These are phyloP conservation scores for Talaromyces funiculosus DNA, from an alignment of 2,329 filamentous ascomycete genomes.

Conservation along the genomic window DNA sequence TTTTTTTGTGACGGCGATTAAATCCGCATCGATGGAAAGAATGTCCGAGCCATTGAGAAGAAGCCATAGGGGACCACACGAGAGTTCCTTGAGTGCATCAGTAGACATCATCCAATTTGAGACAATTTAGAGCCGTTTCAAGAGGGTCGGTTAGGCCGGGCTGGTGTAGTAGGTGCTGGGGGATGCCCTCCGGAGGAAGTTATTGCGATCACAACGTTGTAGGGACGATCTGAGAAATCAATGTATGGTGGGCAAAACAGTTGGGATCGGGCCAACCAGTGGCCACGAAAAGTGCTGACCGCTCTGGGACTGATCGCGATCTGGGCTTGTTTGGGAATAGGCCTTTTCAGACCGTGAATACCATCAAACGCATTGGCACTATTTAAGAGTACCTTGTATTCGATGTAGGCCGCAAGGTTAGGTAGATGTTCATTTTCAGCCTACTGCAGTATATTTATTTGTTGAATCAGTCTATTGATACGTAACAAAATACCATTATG, in stretches of 20 bases:
- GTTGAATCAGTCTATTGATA: background rate
- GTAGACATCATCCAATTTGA: background rate
- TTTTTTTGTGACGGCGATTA: background rate
- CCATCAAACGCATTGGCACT: no score
- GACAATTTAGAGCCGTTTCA: background rate
- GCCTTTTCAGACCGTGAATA: background rate
- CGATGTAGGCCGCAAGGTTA: no score
- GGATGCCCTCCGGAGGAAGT: background rate
- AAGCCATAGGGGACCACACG: background rate
- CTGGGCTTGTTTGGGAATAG: background rate
- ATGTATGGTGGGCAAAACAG: background rate
- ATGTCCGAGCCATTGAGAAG: background rate
- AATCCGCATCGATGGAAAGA: background rate
- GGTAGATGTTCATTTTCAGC: no score
- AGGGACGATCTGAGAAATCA: slow-evolving; percentile 11
- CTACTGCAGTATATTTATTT: background rate
- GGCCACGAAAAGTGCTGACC: background rate
- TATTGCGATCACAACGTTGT: slow-evolving; percentile 10
- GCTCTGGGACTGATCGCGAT: slow-evolving; percentile 8
- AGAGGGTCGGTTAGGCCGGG: background rate
- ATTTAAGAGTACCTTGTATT: no score
- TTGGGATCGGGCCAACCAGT: slow-evolving; percentile 11
- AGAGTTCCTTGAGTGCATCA: background rate
- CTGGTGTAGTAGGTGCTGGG: no score
- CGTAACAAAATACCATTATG: background rate